Evolutionary conservation across 345 rosid species (phyloP), one percentile per base, ranked within the genome.

Genomic region (Lepidium didymum): DNA sequence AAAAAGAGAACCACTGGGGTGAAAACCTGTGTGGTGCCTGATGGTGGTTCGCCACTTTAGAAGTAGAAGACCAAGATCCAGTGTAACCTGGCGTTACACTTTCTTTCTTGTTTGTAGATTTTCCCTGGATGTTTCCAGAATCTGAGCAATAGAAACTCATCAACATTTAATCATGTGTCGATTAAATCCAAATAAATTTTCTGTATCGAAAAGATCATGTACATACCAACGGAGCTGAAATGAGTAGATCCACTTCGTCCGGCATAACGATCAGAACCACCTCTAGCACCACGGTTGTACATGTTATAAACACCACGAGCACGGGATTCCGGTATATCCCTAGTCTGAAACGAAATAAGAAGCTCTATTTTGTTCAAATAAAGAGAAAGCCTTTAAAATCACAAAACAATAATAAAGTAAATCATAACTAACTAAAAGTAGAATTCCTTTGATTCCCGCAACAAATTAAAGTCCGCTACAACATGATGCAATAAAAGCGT

Each of bases 51-150:
- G 69, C 53, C 71, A 72, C 46, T 50, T 78, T 77, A 69, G 86
- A 76, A 21, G 83, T 79, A 73, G 81, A 76, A 64, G 90, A 80
- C 70, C 84, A 70, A 61, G 86, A 75, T 40, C 78, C 79, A 14
- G 77, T 67, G 79, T 80, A 78, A 37, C 78, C 81, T 64, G 79
- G 85, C 16, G 86, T 64, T 74, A 89, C 97, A 83, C 85, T 86
- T 67, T 91, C 97, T 83, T 80, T 94, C 88, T 80, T 91, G 64
- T 70, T 79, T 3, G 87, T 53, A 49, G 92, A 67, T 78, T 87
- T 94, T 64, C 83, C 83, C 43, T 80, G 86, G 37, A 72, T 73
- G 47, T 74, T 49, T 36, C 90, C 81, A 62, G 87, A 76, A 51
- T 94, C 99, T 89, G 85, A 52, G 75, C 41, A 76, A 55, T 56